Conservation (phyloP, 371 early-diverging fungal genomes). For the Enterocytospora artemiae region DNA sequence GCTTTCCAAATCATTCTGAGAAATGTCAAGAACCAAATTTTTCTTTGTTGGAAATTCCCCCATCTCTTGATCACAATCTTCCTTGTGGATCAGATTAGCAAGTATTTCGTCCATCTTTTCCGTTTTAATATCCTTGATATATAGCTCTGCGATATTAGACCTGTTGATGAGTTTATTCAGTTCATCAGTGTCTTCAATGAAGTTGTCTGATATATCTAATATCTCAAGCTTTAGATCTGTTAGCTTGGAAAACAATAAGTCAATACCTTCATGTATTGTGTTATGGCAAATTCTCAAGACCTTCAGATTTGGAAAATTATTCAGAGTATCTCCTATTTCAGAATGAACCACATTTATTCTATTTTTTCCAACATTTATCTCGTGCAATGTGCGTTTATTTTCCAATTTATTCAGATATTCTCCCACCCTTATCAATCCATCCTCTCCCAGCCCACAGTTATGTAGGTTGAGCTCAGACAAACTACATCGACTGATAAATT, state of each 20-base stretch:
- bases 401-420: conserved; percentile 32
- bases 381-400: conserved; percentile 44
- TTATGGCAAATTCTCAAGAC: conserved; percentile 54
- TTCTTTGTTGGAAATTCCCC: conserved; percentile 9
- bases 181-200: conserved; percentile 42
- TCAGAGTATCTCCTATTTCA: conserved; percentile 44
- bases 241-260: conserved; percentile 35
- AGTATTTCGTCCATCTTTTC: conserved; percentile 46
- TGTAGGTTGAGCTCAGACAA: conserved; percentile 50
- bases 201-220: conserved; percentile 58
- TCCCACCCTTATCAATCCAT: conserved; percentile 49
- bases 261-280: conserved; percentile 52
- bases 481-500: conserved; percentile 41
- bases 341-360: conserved; percentile 46
- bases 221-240: conserved; percentile 32
- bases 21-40: conserved; percentile 47
- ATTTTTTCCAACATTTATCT: conserved; percentile 56
- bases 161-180: conserved; percentile 39
- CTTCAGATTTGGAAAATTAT: conserved; percentile 42
- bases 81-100: conserved; percentile 18
- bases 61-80: conserved; percentile 22
- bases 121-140: conserved; percentile 51
- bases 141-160: conserved; percentile 46
- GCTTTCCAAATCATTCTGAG: conserved; percentile 53
- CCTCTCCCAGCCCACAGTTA: conserved; percentile 57